Percentiles rank a stretch among this genome's conserved stretches.
Conservation (phyloP, 345 rosid genomes). For the Capsella bursapastoris region DNA sequence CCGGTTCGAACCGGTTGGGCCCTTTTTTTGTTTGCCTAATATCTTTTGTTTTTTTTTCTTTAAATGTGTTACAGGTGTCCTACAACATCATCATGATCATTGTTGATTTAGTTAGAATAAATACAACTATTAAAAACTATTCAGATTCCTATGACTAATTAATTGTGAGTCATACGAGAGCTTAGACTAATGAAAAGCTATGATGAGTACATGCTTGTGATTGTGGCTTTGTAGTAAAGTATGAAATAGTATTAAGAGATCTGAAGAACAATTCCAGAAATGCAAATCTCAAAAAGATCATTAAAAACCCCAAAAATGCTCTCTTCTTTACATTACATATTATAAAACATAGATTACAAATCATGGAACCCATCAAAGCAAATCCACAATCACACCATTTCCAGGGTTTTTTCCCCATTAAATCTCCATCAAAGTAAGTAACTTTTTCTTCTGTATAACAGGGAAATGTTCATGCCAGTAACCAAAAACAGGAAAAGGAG, state of each 20-base stretch:
- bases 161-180: too few species aligned
- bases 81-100: background rate
- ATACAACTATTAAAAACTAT: background rate
- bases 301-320: conserved; percentile 7
- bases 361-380: conserved; percentile 27
- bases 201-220: background rate
- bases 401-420: conserved; percentile 3
- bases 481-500: background rate
- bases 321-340: conserved; percentile 33
- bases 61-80: background rate
- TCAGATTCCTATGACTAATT: background rate
- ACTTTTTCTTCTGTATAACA: conserved; percentile 32
- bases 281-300: conserved; percentile 24
- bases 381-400: conserved; percentile 38
- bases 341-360: conserved; percentile 26
- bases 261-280: conserved; percentile 2
- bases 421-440: conserved; percentile 19
- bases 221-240: conserved; percentile 3
- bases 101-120: background rate
- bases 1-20: conserved; percentile 62
- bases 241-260: conserved; percentile 1
- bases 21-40: background rate
- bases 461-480: conserved; percentile 24
- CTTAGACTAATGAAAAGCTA: background rate
- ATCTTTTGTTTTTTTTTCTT: too few species aligned